These are phyloP conservation scores for Botrytis medusae DNA, from an alignment of 2,329 filamentous ascomycete genomes.

Conservation along the genomic window DNA sequence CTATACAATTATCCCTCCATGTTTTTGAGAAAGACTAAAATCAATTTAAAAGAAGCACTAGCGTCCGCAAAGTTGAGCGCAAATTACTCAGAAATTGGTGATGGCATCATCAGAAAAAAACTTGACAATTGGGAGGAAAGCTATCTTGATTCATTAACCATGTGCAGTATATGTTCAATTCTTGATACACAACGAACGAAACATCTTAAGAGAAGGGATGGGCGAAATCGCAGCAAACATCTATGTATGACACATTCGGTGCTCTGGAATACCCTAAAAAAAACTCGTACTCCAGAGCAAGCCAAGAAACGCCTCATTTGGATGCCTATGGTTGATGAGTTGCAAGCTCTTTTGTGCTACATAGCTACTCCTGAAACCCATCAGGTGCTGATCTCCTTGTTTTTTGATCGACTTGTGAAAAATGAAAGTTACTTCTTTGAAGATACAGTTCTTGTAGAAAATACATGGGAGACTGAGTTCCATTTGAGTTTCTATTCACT, in stretches of 20 bases:
- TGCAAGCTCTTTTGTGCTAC: not conserved
- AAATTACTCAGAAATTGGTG: not conserved
- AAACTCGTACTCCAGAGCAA: not conserved
- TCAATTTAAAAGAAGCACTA: not conserved
- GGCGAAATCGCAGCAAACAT: too few species aligned
- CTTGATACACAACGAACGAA: not conserved
- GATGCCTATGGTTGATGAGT: not conserved
- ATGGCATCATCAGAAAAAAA: not conserved
- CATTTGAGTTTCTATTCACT: not conserved
- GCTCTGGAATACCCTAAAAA: too few species aligned
- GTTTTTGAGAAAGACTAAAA: not conserved
- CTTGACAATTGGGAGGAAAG: not conserved
- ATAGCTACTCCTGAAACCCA: not conserved
- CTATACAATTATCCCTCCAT: not conserved
- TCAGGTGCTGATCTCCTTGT: not conserved
- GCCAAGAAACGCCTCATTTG: not conserved
- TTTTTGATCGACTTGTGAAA: not conserved
- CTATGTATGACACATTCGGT: too few species aligned
- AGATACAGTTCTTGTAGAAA: not conserved
- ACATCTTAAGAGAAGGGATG: accelerated
- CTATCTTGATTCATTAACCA: accelerated
- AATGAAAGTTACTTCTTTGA: not conserved
- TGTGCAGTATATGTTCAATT: not conserved
- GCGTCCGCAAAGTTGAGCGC: accelerated
- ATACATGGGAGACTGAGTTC: not conserved